Percentiles rank a stretch among this genome's conserved stretches.
Conservation (phyloP, 2,329 filamentous ascomycete species). For the Thyridium curvatum region DNA sequence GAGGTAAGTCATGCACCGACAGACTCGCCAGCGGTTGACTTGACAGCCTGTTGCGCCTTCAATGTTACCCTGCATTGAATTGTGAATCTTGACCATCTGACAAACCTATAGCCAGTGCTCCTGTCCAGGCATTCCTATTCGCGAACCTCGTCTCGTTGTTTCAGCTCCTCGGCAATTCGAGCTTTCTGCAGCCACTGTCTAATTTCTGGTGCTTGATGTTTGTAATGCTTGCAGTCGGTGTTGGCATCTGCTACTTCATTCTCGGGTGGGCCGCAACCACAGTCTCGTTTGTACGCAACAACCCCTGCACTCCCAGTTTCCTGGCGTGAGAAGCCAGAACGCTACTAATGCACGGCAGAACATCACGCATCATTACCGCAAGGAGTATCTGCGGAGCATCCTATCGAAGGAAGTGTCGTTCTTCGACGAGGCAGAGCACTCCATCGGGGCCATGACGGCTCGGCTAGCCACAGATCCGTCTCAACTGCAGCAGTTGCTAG, state of each 20-base stretch:
- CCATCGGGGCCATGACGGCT: conserved; percentile 52
- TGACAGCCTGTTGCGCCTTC: too few relatives aligned
- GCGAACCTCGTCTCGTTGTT: conserved; percentile 47
- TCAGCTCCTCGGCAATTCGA: conserved; percentile 22
- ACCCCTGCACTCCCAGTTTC: background rate
- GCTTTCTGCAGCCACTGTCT: conserved; percentile 28
- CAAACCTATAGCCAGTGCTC: conserved; percentile 15
- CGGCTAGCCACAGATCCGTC: conserved; percentile 49
- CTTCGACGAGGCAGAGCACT: conserved; percentile 54
- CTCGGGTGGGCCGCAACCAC: conserved; percentile 39
- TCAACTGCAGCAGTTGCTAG: conserved; percentile 55
- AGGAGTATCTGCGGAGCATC: conserved; percentile 54
- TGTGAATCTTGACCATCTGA: conserved; percentile 25
- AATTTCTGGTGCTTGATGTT: conserved; percentile 63
- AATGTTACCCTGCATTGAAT: too few relatives aligned
- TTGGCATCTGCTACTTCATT: conserved; percentile 48
- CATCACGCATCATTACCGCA: conserved; percentile 46
- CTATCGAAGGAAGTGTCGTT: conserved; percentile 52
- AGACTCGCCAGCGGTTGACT: too few relatives aligned
- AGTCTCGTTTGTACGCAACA: conserved; percentile 28
- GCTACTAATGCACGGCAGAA: conserved; percentile 15
- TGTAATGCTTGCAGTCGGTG: conserved; percentile 46
- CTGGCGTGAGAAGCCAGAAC: background rate
- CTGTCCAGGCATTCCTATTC: conserved; percentile 48
- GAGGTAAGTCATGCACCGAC: conserved; percentile 22